Percentiles rank a stretch among this genome's conserved stretches.
Evolutionary conservation across 148 eudicot genomes (phyloP).

Genomic region (Oxyria digyna): DNA sequence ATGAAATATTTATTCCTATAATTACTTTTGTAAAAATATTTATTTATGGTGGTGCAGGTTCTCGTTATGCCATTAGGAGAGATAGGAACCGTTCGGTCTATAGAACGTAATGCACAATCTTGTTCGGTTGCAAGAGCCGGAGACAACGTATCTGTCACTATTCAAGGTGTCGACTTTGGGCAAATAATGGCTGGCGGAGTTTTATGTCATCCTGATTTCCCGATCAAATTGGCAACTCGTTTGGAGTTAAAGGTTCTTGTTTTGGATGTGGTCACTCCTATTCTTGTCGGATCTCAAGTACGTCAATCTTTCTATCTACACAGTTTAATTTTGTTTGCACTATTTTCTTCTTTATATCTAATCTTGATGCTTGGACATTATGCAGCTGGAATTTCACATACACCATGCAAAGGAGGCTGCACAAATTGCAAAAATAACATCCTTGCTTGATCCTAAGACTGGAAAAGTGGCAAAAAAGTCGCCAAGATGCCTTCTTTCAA

Average conservation of each 20-base stretch:
- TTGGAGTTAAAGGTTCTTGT: constrained; percentile 78
- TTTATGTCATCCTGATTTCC: constrained; percentile 89
- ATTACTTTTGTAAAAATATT: too few relatives aligned
- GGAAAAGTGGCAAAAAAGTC: constrained; percentile 78
- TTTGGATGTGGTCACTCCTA: constrained; percentile 61
- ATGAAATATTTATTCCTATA: background rate
- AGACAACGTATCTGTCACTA: constrained; percentile 66
- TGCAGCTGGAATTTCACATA: constrained; percentile 81
- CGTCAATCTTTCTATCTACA: background rate
- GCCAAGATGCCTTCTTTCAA: constrained; percentile 64
- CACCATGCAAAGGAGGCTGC: constrained; percentile 85
- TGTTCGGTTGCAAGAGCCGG: constrained; percentile 84
- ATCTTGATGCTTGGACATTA: constrained; percentile 7
- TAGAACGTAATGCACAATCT: constrained; percentile 66
- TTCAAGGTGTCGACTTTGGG: constrained; percentile 61
- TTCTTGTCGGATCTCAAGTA: constrained; percentile 82
- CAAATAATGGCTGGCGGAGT: constrained; percentile 76
- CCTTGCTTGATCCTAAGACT: constrained; percentile 86
- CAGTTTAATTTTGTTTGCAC: background rate
- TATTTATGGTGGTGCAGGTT: constrained; percentile 34
- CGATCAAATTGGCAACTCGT: constrained; percentile 56
- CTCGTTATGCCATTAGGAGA: constrained; percentile 81
- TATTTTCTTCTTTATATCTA: background rate
- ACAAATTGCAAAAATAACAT: constrained; percentile 52
- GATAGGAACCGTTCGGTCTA: constrained; percentile 52